Percentiles rank a stretch among this genome's conserved stretches.
Conservation (phyloP, 139 green algal genomes). For the Chlamydomonas sp. region DNA sequence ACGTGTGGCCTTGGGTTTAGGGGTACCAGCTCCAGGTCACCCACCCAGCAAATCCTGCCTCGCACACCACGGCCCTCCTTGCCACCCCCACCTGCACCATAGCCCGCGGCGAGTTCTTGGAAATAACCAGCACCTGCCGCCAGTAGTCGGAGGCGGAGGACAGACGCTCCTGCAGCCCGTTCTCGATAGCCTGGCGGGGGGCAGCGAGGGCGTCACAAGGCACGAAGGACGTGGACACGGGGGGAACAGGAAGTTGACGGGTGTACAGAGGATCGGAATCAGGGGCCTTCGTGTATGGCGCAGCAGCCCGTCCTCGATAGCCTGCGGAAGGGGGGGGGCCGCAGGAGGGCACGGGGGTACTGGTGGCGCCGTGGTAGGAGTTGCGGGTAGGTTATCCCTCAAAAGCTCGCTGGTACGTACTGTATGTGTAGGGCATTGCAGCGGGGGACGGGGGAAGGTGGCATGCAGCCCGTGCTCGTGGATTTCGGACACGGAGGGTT, state of each 20-base stretch:
- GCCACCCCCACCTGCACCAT: constrained; percentile 2
- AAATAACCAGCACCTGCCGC: constrained; percentile 23
- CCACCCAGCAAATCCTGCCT: neutral
- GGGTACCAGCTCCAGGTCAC: neutral
- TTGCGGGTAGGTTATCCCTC: too few species aligned
- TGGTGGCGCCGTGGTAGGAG: too few species aligned
- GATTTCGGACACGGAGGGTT: too few species aligned
- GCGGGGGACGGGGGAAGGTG: too few species aligned
- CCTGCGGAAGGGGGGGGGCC: too few species aligned
- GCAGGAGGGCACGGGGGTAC: too few species aligned
- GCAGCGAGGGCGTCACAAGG: neutral
- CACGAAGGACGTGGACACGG: neutral
- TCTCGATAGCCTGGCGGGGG: constrained; percentile 4
- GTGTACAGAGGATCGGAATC: neutral
- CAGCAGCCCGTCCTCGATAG: too few species aligned
- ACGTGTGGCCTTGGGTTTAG: neutral
- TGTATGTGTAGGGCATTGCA: too few species aligned
- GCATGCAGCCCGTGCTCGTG: too few species aligned
- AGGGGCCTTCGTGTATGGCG: too few species aligned
- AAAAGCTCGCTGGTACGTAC: too few species aligned
- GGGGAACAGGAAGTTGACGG: neutral
- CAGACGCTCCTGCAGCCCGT: constrained; percentile 12
- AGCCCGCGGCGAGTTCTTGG: constrained; percentile 1
- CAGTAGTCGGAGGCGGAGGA: constrained; percentile 26
- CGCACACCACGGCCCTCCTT: neutral